Evolutionary conservation across 768 basidiomycete species (phyloP).

Genomic region (Leccinum subgranulosum): DNA sequence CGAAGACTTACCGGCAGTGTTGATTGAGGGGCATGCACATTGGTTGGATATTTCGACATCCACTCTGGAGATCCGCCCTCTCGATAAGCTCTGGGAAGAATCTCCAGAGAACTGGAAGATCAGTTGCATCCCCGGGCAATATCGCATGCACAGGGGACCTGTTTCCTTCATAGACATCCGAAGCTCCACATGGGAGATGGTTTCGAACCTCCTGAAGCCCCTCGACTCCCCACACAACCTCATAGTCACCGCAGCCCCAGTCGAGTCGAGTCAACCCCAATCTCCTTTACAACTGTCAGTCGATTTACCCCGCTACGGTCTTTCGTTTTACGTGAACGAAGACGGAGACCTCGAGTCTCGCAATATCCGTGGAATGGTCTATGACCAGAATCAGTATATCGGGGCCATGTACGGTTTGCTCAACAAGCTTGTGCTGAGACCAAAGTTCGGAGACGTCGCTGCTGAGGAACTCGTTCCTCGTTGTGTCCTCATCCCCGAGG

Average conservation of each 20-base stretch:
- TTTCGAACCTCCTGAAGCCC: slow-evolving; percentile 21
- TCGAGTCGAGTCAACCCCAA: background rate
- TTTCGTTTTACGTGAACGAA: slow-evolving; percentile 39
- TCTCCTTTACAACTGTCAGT: slow-evolving; percentile 21
- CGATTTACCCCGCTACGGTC: slow-evolving; percentile 38
- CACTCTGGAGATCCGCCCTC: slow-evolving; percentile 28
- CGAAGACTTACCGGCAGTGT: slow-evolving; percentile 23
- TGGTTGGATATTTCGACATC: slow-evolving; percentile 29
- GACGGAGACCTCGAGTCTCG: slow-evolving; percentile 36
- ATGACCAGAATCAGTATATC: slow-evolving; percentile 40
- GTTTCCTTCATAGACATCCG: slow-evolving; percentile 25
- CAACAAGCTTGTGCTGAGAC: slow-evolving; percentile 40
- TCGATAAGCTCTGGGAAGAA: slow-evolving; percentile 21
- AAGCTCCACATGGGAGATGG: slow-evolving; percentile 27
- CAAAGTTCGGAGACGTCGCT: background rate
- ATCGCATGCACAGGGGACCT: slow-evolving; percentile 3
- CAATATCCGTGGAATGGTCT: slow-evolving; percentile 40
- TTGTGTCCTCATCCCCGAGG: slow-evolving; percentile 40
- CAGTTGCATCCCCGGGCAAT: slow-evolving; percentile 5
- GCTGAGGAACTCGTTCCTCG: slow-evolving; percentile 9
- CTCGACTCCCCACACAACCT: slow-evolving; percentile 26
- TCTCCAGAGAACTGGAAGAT: slow-evolving; percentile 29
- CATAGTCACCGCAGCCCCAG: slow-evolving; percentile 12
- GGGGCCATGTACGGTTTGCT: slow-evolving; percentile 45
- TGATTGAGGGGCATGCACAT: slow-evolving; percentile 25